Evolutionary conservation across 371 early-diverging fungal genomes (phyloP).

Genomic region (Encephalitozoon romaleae): DNA sequence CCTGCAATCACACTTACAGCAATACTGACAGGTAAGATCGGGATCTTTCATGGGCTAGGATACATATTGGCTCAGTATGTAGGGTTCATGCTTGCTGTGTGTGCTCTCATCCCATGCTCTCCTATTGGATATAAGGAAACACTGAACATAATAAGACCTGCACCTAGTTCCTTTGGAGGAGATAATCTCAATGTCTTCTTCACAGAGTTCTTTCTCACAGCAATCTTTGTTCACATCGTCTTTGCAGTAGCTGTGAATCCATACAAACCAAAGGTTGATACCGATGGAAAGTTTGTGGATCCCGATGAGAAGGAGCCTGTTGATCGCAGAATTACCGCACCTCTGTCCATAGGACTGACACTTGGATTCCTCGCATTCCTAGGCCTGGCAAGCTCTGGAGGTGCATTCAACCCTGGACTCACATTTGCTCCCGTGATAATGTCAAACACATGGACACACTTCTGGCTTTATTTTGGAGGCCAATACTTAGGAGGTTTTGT

Average conservation of each 20-base stretch:
- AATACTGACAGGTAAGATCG: slow-evolving; percentile 64
- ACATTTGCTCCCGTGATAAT: slow-evolving; percentile 63
- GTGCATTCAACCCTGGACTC: slow-evolving; percentile 68
- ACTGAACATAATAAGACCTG: slow-evolving; percentile 51
- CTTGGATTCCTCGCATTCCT: slow-evolving; percentile 66
- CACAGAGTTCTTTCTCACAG: slow-evolving; percentile 64
- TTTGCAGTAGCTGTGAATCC: slow-evolving; percentile 69
- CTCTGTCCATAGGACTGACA: slow-evolving; percentile 61
- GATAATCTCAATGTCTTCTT: slow-evolving; percentile 52
- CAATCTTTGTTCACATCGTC: slow-evolving; percentile 67
- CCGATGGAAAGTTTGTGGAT: slow-evolving; percentile 44
- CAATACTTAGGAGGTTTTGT: slow-evolving; percentile 65
- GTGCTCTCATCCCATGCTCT: slow-evolving; percentile 63
- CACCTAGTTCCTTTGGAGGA: slow-evolving; percentile 15
- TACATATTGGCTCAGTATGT: slow-evolving; percentile 65
- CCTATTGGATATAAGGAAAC: slow-evolving; percentile 57
- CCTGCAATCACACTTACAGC: slow-evolving; percentile 69
- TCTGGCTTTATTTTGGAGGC: slow-evolving; percentile 65
- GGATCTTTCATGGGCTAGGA: slow-evolving; percentile 63
- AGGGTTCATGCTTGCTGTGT: slow-evolving; percentile 64
- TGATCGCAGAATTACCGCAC: slow-evolving; percentile 56
- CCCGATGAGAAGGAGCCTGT: slow-evolving; percentile 33
- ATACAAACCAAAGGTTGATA: slow-evolving; percentile 62
- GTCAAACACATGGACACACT: slow-evolving; percentile 63
- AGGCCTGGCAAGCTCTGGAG: slow-evolving; percentile 65